These are phyloP conservation scores for Ceratobasidium sp. DNA, from an alignment of 1,284 basidiomycete species.

Conservation along the genomic window DNA sequence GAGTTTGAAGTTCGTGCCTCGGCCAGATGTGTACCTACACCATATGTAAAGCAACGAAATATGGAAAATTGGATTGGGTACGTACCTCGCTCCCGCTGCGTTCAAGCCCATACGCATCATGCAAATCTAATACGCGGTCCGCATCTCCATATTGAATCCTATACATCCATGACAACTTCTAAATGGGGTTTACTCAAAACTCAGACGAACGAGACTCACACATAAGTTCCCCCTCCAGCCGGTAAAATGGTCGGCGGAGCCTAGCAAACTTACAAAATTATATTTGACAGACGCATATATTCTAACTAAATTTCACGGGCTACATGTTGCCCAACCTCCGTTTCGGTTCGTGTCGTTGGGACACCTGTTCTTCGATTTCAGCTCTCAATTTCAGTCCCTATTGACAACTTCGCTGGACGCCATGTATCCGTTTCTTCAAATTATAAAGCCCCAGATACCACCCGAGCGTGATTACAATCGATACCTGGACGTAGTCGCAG, in stretches of 20 bases:
- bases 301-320: too few species aligned
- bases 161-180: too few species aligned
- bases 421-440: neutral
- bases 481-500: too few species aligned
- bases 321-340: too few species aligned
- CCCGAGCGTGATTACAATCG: too few species aligned
- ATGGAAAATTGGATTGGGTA: neutral
- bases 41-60: neutral
- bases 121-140: conserved; percentile 21
- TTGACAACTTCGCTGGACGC: neutral
- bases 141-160: conserved; percentile 24
- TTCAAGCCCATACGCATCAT: conserved; percentile 7
- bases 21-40: conserved; percentile 11
- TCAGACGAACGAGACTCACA: neutral
- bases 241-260: too few species aligned
- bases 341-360: too few species aligned
- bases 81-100: conserved; percentile 1
- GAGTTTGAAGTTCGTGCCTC: neutral
- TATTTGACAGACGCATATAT: too few species aligned
- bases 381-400: neutral
- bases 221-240: neutral
- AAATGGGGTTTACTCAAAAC: neutral
- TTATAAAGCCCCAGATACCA: too few species aligned
- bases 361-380: neutral
- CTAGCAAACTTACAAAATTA: too few species aligned